Evolutionary conservation across 768 basidiomycete genomes (phyloP).

Genomic region (Boletus sp.): DNA sequence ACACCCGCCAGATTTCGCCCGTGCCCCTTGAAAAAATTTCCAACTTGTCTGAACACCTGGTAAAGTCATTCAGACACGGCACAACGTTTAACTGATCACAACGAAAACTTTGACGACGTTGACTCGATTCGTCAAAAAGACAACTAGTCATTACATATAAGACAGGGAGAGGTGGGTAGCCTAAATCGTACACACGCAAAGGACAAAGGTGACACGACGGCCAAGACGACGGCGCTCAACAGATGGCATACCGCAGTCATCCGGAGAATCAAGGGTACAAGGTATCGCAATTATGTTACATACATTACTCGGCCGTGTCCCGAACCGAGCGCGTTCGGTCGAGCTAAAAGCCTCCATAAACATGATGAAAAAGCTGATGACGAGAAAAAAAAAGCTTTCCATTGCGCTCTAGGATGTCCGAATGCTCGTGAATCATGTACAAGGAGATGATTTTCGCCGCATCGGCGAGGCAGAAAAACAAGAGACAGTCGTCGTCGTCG

Average conservation of each 20-base stretch:
- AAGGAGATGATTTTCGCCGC: neutral
- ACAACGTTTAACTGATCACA: no score
- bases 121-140: neutral
- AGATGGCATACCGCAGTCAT: neutral
- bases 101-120: no score
- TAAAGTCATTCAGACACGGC: neutral
- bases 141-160: conserved; percentile 12
- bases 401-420: conserved; percentile 20
- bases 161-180: conserved; percentile 6
- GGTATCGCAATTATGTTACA: conserved; percentile 25
- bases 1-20: neutral
- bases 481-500: neutral
- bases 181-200: conserved; percentile 11
- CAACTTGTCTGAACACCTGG: neutral
- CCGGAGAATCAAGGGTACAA: conserved; percentile 5
- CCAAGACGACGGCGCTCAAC: neutral
- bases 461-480: neutral
- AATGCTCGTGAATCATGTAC: neutral
- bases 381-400: neutral
- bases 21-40: neutral
- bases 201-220: neutral
- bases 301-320: conserved; percentile 7
- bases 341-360: conserved; percentile 10
- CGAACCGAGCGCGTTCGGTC: conserved; percentile 4
- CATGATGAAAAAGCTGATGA: neutral